Evolutionary conservation across 331 rosid species (phyloP).

Genomic region (Acacia pycnantha): DNA sequence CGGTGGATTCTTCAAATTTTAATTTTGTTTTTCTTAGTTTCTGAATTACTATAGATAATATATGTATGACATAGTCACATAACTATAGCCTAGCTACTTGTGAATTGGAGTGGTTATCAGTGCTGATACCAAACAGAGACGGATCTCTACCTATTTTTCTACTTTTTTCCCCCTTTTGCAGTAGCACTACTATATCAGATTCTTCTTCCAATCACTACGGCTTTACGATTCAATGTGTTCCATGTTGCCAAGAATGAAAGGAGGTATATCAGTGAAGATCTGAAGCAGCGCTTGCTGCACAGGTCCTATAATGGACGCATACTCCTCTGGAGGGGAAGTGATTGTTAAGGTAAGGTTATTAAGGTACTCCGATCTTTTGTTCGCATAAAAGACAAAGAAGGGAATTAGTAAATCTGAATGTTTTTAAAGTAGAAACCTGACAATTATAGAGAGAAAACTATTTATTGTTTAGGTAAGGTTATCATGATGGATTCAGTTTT

Average conservation of each 20-base stretch:
- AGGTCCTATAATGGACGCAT: constrained; percentile 61
- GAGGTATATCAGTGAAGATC: constrained; percentile 74
- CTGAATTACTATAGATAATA: constrained; percentile 2
- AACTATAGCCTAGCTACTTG: constrained; percentile 5
- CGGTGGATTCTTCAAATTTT: constrained; percentile 50
- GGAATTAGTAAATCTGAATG: constrained; percentile 9
- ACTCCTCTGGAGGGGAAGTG: constrained; percentile 79
- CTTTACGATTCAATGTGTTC: constrained; percentile 37
- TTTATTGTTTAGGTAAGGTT: constrained; percentile 35
- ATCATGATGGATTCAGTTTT: neutral
- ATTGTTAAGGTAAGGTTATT: constrained; percentile 58
- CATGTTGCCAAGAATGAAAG: constrained; percentile 46
- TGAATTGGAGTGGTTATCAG: constrained; percentile 42
- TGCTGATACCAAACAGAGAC: constrained; percentile 52
- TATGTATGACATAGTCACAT: neutral
- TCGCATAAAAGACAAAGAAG: constrained; percentile 39
- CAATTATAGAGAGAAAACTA: constrained; percentile 71
- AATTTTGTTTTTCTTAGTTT: constrained; percentile 10
- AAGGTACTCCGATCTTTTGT: neutral
- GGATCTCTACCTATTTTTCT: constrained; percentile 80
- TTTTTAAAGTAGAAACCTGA: constrained; percentile 28
- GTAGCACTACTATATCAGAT: constrained; percentile 49
- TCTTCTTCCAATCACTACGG: constrained; percentile 50
- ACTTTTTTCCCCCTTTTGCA: constrained; percentile 61
- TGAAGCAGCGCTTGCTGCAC: constrained; percentile 75